A percentile compares a stretch with the other conserved stretches of the same genome.
These are phyloP conservation scores for Clonostachys solani DNA, from an alignment of 2,329 filamentous ascomycete genomes.

Conservation along the genomic window DNA sequence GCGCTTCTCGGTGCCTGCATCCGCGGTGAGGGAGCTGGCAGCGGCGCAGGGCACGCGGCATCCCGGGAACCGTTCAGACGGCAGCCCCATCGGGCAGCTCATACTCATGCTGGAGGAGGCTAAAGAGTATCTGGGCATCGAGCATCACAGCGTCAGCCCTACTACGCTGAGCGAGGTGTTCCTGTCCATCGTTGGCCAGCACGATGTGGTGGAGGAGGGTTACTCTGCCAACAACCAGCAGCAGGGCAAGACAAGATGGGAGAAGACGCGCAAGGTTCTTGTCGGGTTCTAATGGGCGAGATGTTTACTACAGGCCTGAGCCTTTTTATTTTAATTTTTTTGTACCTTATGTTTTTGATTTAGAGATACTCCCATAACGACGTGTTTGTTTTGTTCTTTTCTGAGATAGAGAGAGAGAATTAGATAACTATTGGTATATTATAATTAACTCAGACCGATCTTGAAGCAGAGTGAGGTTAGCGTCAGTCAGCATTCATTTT, in stretches of 20 bases:
- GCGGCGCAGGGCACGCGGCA: neutral
- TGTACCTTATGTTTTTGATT: too few relatives aligned
- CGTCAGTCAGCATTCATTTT: too few relatives aligned
- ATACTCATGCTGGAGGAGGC: slow-evolving; percentile 67
- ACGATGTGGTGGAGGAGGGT: slow-evolving; percentile 74
- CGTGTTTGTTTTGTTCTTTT: too few relatives aligned
- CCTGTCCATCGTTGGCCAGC: slow-evolving; percentile 72
- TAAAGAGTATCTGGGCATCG: slow-evolving; percentile 62
- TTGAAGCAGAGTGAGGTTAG: too few relatives aligned
- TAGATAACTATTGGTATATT: too few relatives aligned
- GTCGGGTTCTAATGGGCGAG: neutral
- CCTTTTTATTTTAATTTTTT: too few relatives aligned
- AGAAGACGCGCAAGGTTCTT: slow-evolving; percentile 1
- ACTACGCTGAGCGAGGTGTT: slow-evolving; percentile 90
- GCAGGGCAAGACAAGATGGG: slow-evolving; percentile 5
- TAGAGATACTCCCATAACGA: too few relatives aligned
- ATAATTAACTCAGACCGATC: too few relatives aligned
- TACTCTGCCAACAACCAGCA: slow-evolving; percentile 26
- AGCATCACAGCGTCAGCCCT: slow-evolving; percentile 77
- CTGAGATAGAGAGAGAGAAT: too few relatives aligned
- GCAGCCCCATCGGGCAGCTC: slow-evolving; percentile 56
- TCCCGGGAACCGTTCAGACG: neutral
- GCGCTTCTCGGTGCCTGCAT: slow-evolving; percentile 15
- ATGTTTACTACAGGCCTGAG: neutral
- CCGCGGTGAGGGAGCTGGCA: slow-evolving; percentile 9